Base-by-base conservation (phyloP, 2,329 filamentous ascomycete genomes). In the Mycogone perniciosa region DNA sequence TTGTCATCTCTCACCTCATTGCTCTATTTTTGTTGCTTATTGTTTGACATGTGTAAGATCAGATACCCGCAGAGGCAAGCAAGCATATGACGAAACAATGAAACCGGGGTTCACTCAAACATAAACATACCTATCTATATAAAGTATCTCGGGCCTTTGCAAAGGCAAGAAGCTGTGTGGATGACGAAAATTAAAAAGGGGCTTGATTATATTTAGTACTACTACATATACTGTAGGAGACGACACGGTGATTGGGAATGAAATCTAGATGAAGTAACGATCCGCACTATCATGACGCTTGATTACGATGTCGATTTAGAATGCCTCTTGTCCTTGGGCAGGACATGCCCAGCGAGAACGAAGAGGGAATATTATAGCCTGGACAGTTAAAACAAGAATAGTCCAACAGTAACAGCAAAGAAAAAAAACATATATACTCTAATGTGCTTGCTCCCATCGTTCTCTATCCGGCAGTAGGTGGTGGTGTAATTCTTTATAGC, bases 11-110 rank as follows among this genome's bases (percentile, higher is more conserved):
- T 44, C 31, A 44, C 44, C 38, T 44, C 44, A 31, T 44, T 44
- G 34, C 35, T 52, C 27, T 52, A 26, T 44, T 33, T 31, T 44
- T 48, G 33, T 48, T 41, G 33, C 44, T 48, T 38, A 27, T 48
- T 44, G 39, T 45, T 50, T 34, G 40, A 46, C 29, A 52, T 48
- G 29, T 52, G 45, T 52, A 52, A 52, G 50, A 50, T 50, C 42
- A 50, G 48, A 52, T 52, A 52, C 50, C 50, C 50, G 50, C 50
- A 52, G 50, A 48, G 50, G 50, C 50, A 48, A 52, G 35, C 35
- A 38, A 44, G 39, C 44, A 47, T 46, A 47, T 38, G 49, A 46
- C 37, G 29, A 42, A 37, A 37, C 31, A 51, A 44, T 41, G 26
- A 47, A 9, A 20, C 30, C n/a, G 29, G 49, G 10, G 8, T n/a